Base-by-base conservation (phyloP, 106 monocot genomes). In the Platanthera zijinensis region DNA sequence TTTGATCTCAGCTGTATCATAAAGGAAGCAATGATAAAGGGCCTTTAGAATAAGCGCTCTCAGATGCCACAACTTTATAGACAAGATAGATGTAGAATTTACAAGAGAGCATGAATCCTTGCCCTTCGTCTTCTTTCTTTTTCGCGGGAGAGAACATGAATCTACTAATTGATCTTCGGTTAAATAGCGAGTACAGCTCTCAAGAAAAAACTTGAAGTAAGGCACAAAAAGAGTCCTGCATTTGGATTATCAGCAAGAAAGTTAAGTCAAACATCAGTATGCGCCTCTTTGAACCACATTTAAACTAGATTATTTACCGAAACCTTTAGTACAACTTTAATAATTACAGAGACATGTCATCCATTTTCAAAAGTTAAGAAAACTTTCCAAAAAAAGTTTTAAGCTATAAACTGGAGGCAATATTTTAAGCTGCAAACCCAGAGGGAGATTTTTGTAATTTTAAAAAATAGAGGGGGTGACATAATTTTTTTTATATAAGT, bases 191-290 rank as follows among this genome's bases (percentile, higher is more conserved):
- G 78, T 78, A 30, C 82, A 91, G 53, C 88, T 81, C 71, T 94
- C 88, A 73, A 92, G 52, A 81, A 99, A 83, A 82, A 94, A 92
- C 77, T 99, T 99, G 92, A 94, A 99, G 77, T 94, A 99, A 78
- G 99, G 99, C 71, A 94, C 88, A 80, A 99, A 99, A 57, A 99
- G 77, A 25, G 99, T 92, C 80, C 99, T 99, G 85, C 53, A 78
- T 48, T 30, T 54, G 53, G 21, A 51, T 51, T 2, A 4, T 10
- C 18, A 13, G 50, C 49, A 72, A 51, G 70, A n/a, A 3, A 70
- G 17, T 45, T 48, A 4, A 48, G 48, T 13, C 10, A 70, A 48
- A 70, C 19, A 48, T 48, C 70, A 8, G 17, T 70, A 3, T 46
- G 14, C 18, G 32, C 5, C 32, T 66, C 30, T 66, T 32, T 30